Evolutionary conservation across 495 filamentous ascomycete genomes (phyloP).

Genomic region (Penicillium argentinense): DNA sequence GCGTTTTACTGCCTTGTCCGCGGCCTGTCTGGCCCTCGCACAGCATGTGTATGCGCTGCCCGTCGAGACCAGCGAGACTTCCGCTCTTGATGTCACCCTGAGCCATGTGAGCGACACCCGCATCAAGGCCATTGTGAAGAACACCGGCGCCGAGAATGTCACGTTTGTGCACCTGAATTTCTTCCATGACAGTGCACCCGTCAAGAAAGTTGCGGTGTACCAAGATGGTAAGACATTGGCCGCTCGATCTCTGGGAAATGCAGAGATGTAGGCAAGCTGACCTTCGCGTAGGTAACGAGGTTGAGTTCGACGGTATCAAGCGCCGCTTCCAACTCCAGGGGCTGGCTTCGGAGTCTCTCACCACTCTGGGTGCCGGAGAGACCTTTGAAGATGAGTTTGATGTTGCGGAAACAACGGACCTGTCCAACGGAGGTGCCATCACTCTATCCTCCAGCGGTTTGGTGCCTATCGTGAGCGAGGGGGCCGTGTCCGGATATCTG

Average conservation of each 20-base stretch:
- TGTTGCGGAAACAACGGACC: constrained; percentile 55
- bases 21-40: constrained; percentile 40
- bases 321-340: constrained; percentile 44
- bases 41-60: constrained; percentile 41
- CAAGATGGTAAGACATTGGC: constrained; percentile 51
- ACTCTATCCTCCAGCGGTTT: constrained; percentile 50
- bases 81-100: constrained; percentile 53
- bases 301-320: constrained; percentile 59
- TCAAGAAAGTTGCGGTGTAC: constrained; percentile 61
- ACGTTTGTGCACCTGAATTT: constrained; percentile 63
- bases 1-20: constrained; percentile 17
- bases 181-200: constrained; percentile 55
- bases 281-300: constrained; percentile 37
- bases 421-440: constrained; percentile 49
- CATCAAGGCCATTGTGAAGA: constrained; percentile 61
- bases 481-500: constrained; percentile 20
- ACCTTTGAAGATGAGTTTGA: constrained; percentile 57
- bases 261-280: not conserved
- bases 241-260: not conserved
- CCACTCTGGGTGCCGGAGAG: constrained; percentile 55
- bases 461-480: constrained; percentile 46
- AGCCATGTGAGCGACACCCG: constrained; percentile 53
- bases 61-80: constrained; percentile 39
- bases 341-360: constrained; percentile 53
- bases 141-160: constrained; percentile 53